Evolutionary conservation across 495 filamentous ascomycete genomes (phyloP).

Genomic region (Hapsidospora chrysogenum): DNA sequence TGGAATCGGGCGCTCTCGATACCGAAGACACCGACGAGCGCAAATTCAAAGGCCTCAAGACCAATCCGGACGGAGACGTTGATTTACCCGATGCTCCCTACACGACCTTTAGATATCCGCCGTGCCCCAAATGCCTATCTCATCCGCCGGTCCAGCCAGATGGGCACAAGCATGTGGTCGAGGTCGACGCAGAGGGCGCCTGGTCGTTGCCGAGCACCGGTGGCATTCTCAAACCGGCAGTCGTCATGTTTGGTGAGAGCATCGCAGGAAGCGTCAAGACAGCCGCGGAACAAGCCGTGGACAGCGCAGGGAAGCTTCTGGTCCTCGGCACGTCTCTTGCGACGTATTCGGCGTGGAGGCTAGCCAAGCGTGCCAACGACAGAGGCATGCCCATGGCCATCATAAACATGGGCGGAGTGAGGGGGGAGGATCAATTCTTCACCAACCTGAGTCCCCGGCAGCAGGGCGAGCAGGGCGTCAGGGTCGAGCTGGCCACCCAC

Average conservation of each 20-base stretch:
- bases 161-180: conserved; percentile 38
- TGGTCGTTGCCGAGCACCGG: conserved; percentile 52
- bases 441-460: conserved; percentile 28
- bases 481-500: conserved; percentile 37
- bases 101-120: conserved; percentile 76
- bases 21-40: conserved; percentile 62
- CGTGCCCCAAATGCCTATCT: conserved; percentile 66
- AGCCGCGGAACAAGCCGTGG: conserved; percentile 65
- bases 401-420: conserved; percentile 67
- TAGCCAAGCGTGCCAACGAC: conserved; percentile 70
- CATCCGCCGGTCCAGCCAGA: conserved; percentile 44
- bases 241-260: conserved; percentile 92
- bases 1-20: conserved; percentile 55
- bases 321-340: conserved; percentile 80
- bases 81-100: conserved; percentile 82
- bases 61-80: conserved; percentile 90
- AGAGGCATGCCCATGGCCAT: conserved; percentile 72
- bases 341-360: conserved; percentile 85
- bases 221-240: conserved; percentile 77
- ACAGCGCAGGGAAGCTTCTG: conserved; percentile 55
- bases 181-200: conserved; percentile 68
- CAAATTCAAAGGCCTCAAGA: conserved; percentile 49
- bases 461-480: conserved; percentile 26
- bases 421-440: conserved; percentile 61
- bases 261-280: conserved; percentile 49